Percentiles rank a stretch among this genome's conserved stretches.
These are phyloP conservation scores for Ziziphus jujuba DNA, from an alignment of 306 rosid species.

Conservation along the genomic window DNA sequence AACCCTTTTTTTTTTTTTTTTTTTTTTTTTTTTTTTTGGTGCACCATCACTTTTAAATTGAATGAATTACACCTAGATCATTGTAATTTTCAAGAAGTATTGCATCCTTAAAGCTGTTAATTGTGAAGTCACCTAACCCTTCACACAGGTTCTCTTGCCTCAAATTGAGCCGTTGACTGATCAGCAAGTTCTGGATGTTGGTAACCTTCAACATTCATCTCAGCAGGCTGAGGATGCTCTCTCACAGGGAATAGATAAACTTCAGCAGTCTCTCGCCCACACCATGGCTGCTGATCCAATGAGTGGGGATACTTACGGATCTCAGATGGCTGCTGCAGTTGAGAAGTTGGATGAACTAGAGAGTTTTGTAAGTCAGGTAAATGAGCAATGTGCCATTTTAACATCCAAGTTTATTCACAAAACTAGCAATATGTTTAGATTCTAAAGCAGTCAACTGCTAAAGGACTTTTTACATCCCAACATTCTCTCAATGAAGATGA, in stretches of 20 bases:
- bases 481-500: not conserved
- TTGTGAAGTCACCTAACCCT: not conserved
- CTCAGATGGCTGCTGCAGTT: conserved; percentile 55
- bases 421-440: not conserved
- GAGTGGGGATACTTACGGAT: conserved; percentile 36
- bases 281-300: conserved; percentile 49
- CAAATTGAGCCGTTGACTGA: conserved; percentile 67
- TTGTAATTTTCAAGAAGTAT: not conserved
- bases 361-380: conserved; percentile 76
- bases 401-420: not conserved
- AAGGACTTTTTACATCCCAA: not conserved
- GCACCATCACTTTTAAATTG: too few species aligned
- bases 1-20: not conserved
- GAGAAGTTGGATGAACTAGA: conserved; percentile 74
- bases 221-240: conserved; percentile 94
- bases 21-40: not conserved
- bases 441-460: too few species aligned
- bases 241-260: conserved; percentile 79
- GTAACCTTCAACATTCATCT: conserved; percentile 54
- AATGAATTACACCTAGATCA: too few species aligned
- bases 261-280: conserved; percentile 60
- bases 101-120: not conserved
- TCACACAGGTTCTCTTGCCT: conserved; percentile 54
- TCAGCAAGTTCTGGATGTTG: conserved; percentile 37
- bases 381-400: not conserved